Conservation (phyloP, 2,329 filamentous ascomycete species). For the Aureobasidium sp. region DNA sequence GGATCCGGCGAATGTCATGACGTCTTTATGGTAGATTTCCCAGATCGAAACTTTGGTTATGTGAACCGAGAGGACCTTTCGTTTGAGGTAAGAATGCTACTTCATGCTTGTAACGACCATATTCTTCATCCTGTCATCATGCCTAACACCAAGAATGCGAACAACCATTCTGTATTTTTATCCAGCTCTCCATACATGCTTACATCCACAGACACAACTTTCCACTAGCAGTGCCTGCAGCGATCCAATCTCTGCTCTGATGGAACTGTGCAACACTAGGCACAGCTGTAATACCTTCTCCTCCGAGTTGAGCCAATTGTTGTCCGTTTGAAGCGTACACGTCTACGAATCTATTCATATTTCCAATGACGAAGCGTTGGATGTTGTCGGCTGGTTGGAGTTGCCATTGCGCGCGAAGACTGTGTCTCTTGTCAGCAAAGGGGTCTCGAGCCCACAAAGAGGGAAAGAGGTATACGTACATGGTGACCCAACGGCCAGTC, state of each 20-base stretch:
- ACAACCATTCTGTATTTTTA: not conserved
- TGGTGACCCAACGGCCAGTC: conserved; percentile 89
- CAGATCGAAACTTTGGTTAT: not conserved
- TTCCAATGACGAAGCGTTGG: conserved; percentile 84
- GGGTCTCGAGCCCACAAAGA: not conserved
- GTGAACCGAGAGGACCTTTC: not conserved
- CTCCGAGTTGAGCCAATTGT: conserved; percentile 79
- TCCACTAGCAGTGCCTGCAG: conserved; percentile 81
- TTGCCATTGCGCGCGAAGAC: conserved; percentile 84
- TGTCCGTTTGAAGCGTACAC: conserved; percentile 74
- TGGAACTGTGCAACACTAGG: conserved; percentile 90
- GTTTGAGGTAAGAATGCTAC: not conserved
- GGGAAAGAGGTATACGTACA: conserved; percentile 38
- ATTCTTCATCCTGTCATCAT: not conserved
- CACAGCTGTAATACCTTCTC: conserved; percentile 87
- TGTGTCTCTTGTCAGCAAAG: conserved; percentile 19
- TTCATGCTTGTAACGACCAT: not conserved
- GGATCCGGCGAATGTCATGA: not conserved
- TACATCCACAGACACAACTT: conserved; percentile 89
- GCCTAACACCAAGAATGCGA: not conserved
- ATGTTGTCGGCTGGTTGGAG: conserved; percentile 65
- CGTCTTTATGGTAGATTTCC: not conserved
- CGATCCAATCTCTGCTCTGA: conserved; percentile 80
- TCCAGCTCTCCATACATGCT: not conserved
- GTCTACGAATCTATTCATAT: conserved; percentile 87